A percentile compares a stretch with the other conserved stretches of the same genome.
phyloP scores from a whole-genome alignment of 345 rosid genomes.

The Psidium guajava region DNA sequence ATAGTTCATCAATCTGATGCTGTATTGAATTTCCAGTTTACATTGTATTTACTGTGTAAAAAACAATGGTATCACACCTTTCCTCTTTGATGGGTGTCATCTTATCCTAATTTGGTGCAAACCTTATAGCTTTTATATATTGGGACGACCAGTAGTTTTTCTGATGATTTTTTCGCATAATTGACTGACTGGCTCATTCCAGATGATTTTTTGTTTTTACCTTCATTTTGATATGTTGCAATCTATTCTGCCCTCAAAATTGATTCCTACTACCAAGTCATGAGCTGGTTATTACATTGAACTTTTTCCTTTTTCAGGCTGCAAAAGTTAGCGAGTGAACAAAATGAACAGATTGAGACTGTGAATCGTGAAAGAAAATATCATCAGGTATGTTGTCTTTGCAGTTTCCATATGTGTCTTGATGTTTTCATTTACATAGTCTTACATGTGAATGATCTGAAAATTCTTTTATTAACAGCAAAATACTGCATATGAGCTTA shows the following conservation, averaged over 20 bases:
- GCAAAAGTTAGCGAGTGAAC: conserved; percentile 71
- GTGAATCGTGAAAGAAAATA: conserved; percentile 90
- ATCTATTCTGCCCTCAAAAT: neutral
- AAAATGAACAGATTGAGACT: conserved; percentile 73
- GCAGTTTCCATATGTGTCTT: neutral
- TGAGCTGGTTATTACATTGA: neutral
- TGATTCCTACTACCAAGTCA: neutral
- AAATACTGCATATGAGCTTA: conserved; percentile 82
- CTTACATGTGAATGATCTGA: neutral
- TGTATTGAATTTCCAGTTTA: neutral
- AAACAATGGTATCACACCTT: neutral
- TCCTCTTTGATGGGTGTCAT: neutral
- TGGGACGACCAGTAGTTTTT: neutral
- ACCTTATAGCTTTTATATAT: neutral
- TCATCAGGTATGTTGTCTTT: conserved; percentile 63
- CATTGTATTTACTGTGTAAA: neutral
- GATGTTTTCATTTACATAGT: neutral
- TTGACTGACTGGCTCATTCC: neutral
- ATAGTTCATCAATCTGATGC: neutral
- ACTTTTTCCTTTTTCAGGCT: conserved; percentile 28
- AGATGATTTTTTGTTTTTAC: neutral
- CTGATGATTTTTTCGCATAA: neutral
- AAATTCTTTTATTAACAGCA: conserved; percentile 35
- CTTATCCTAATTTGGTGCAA: neutral
- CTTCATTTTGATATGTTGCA: neutral